Percentiles rank a stretch among this genome's conserved stretches.
Conservation (phyloP, 176 grass and related monocot species). For the Eleusine indica region DNA sequence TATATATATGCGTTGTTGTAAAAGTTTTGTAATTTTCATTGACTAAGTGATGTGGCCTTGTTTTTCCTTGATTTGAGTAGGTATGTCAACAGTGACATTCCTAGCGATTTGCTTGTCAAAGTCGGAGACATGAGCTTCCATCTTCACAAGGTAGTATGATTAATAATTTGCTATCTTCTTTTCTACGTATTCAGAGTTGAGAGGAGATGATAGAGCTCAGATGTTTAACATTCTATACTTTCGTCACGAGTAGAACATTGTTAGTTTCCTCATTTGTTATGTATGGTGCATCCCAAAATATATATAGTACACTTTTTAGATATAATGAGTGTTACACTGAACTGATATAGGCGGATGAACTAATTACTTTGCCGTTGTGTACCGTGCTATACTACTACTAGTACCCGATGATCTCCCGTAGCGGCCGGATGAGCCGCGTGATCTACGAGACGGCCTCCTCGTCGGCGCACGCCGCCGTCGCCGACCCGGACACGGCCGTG, state of each 20-base stretch:
- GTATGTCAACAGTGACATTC: constrained; percentile 90
- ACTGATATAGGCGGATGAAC: too few relatives aligned
- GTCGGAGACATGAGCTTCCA: constrained; percentile 84
- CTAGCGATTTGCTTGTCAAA: constrained; percentile 87
- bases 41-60: not conserved
- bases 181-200: not conserved
- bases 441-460: constrained; percentile 62
- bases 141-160: constrained; percentile 75
- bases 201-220: not conserved
- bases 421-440: constrained; percentile 76
- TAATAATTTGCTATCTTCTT: not conserved
- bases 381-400: not conserved
- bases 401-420: constrained; percentile 93
- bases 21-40: not conserved
- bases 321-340: not conserved
- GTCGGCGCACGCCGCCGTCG: not conserved
- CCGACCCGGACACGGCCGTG: constrained; percentile 42
- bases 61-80: constrained; percentile 43
- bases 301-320: not conserved
- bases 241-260: not conserved
- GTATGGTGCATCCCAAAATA: not conserved
- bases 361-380: not conserved
- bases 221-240: not conserved
- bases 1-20: not conserved
- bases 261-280: constrained; percentile 22